These are phyloP conservation scores for Didymosphaeria variabile DNA, from an alignment of 2,329 filamentous ascomycete genomes.

Conservation along the genomic window DNA sequence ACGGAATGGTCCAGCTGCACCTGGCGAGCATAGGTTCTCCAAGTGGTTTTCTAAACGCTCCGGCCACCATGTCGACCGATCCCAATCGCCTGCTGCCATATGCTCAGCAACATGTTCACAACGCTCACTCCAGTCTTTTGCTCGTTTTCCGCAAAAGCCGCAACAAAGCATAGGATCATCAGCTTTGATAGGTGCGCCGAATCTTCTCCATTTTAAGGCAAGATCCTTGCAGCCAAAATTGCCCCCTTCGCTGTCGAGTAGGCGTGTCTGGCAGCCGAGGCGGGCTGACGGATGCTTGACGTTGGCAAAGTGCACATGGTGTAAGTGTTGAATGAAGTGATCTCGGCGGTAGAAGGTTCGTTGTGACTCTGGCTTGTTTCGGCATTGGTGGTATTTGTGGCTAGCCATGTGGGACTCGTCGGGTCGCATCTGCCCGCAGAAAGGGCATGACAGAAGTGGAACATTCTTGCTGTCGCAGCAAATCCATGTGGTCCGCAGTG, in stretches of 20 bases:
- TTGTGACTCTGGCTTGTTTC: constrained; percentile 45
- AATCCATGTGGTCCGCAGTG: constrained; percentile 50
- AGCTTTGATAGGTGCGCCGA: constrained; percentile 45
- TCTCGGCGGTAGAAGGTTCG: constrained; percentile 49
- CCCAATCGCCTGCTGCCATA: constrained; percentile 38
- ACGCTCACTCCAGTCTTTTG: constrained; percentile 43
- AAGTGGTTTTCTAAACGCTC: constrained; percentile 44
- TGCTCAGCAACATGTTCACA: constrained; percentile 47
- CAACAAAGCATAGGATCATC: constrained; percentile 49
- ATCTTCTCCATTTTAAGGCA: constrained; percentile 45
- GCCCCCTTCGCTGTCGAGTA: constrained; percentile 38
- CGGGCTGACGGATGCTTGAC: constrained; percentile 44
- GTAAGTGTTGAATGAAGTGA: constrained; percentile 47
- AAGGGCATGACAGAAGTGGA: constrained; percentile 39
- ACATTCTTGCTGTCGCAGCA: constrained; percentile 42
- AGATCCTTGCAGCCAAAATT: constrained; percentile 49
- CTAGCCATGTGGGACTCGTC: constrained; percentile 45
- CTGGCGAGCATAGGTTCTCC: constrained; percentile 41
- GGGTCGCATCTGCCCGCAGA: constrained; percentile 43
- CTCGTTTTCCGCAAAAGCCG: constrained; percentile 45
- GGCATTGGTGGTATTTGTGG: constrained; percentile 48
- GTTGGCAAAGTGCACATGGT: constrained; percentile 47
- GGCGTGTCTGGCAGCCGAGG: constrained; percentile 44
- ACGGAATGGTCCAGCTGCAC: constrained; percentile 42
- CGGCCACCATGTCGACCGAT: constrained; percentile 44